Percentiles rank a stretch among this genome's conserved stretches.
Conservation (phyloP, 2,329 filamentous ascomycete species). For the Phialocephala subalpina region DNA sequence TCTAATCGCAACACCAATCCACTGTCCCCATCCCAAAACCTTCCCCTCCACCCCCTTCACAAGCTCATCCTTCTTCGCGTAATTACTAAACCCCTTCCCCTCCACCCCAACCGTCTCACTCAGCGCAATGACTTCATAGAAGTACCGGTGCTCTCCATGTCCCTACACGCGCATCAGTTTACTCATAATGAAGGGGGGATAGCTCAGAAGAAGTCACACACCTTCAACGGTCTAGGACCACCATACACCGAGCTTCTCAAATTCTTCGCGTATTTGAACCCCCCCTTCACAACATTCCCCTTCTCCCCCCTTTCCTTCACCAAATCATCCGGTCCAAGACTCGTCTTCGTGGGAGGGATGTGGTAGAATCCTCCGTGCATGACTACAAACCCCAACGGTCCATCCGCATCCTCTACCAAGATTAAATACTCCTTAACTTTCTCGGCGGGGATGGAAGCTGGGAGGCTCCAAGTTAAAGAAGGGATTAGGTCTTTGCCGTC, state of each 20-base stretch:
- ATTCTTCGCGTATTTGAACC: constrained; percentile 44
- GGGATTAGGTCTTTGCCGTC: constrained; percentile 24
- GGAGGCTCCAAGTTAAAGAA: constrained; percentile 23
- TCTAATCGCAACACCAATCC: constrained; percentile 43
- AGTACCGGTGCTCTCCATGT: constrained; percentile 45
- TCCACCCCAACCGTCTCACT: constrained; percentile 31
- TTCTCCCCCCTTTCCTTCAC: background rate
- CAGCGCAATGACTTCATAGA: constrained; percentile 45
- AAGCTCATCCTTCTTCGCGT: constrained; percentile 40
- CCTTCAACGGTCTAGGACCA: constrained; percentile 41
- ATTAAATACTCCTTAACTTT: constrained; percentile 33
- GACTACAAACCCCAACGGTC: constrained; percentile 39
- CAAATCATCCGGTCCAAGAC: constrained; percentile 27
- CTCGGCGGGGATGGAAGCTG: constrained; percentile 13
- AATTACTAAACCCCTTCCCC: constrained; percentile 21
- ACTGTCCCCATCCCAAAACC: constrained; percentile 45
- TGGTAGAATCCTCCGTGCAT: constrained; percentile 44
- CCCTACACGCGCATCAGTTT: no score
- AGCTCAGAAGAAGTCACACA: no score
- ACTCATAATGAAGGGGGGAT: no score
- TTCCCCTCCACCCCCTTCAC: constrained; percentile 41
- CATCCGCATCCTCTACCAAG: constrained; percentile 44
- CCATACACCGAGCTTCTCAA: constrained; percentile 37
- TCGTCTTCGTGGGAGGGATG: constrained; percentile 39
- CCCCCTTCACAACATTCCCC: constrained; percentile 32